Evolutionary conservation across 768 basidiomycete species (phyloP).

Genomic region (Agrocybe praecox): DNA sequence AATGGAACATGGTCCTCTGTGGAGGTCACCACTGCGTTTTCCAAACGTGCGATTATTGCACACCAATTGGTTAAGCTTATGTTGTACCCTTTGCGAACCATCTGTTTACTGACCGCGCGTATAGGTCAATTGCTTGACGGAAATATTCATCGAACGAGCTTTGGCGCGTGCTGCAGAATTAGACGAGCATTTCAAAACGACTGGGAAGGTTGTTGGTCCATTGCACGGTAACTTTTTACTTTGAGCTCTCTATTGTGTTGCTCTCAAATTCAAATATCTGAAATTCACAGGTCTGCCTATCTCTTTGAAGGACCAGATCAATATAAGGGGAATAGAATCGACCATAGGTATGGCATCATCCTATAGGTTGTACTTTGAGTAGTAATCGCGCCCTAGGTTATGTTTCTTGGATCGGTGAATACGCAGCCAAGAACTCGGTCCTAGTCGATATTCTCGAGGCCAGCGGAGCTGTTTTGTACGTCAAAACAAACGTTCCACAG

Average conservation of each 20-base stretch:
- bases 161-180: conserved; percentile 64
- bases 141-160: conserved; percentile 79
- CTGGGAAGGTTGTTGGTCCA: conserved; percentile 69
- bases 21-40: conserved; percentile 72
- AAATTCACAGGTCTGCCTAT: conserved; percentile 51
- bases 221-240: conserved; percentile 53
- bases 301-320: conserved; percentile 76
- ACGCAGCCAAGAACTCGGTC: conserved; percentile 58
- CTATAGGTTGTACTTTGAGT: neutral
- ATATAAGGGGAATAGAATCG: conserved; percentile 68
- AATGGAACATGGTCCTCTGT: conserved; percentile 60
- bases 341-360: conserved; percentile 52
- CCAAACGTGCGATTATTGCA: conserved; percentile 77
- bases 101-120: neutral
- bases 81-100: neutral
- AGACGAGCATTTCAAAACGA: conserved; percentile 61
- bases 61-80: conserved; percentile 67
- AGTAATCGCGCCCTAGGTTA: conserved; percentile 48
- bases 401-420: conserved; percentile 69
- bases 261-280: neutral
- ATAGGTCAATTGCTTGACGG: conserved; percentile 81
- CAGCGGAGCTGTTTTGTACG: conserved; percentile 71
- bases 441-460: conserved; percentile 68
- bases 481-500: conserved; percentile 78
- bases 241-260: too few species aligned